These are phyloP conservation scores for Fagus sylvatica DNA, from an alignment of 306 rosid genomes.

Conservation along the genomic window DNA sequence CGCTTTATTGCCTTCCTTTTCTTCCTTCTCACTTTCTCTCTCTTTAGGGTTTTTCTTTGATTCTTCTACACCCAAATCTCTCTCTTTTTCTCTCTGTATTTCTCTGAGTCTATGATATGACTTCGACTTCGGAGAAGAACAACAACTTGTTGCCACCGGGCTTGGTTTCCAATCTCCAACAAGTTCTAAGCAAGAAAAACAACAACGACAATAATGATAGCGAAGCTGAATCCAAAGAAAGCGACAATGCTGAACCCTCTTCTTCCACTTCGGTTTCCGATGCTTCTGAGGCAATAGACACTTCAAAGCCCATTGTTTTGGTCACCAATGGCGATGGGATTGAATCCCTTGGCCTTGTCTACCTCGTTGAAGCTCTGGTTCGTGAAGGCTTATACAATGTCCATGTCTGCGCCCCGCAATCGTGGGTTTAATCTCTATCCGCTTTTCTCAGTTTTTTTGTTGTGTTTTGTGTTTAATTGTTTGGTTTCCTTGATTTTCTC, in stretches of 20 bases:
- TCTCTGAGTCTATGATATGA: slow-evolving; percentile 20
- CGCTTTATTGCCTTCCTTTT: slow-evolving; percentile 20
- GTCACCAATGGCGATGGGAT: slow-evolving; percentile 77
- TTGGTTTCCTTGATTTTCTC: background rate
- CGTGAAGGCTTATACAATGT: slow-evolving; percentile 72
- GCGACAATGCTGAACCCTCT: slow-evolving; percentile 36
- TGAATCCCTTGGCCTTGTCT: slow-evolving; percentile 76
- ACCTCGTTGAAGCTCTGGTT: slow-evolving; percentile 80
- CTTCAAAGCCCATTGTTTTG: slow-evolving; percentile 66
- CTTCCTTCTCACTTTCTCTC: background rate
- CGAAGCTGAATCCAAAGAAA: slow-evolving; percentile 10
- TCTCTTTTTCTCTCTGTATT: background rate
- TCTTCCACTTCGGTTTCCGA: slow-evolving; percentile 43
- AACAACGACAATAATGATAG: background rate
- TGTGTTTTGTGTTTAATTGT: background rate
- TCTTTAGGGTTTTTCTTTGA: slow-evolving; percentile 73
- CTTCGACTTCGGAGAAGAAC: slow-evolving; percentile 52
- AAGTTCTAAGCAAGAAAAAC: slow-evolving; percentile 52
- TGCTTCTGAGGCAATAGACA: slow-evolving; percentile 22
- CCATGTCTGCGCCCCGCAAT: slow-evolving; percentile 96
- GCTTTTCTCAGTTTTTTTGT: background rate
- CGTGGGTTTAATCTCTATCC: slow-evolving; percentile 58
- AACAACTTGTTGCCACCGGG: slow-evolving; percentile 81
- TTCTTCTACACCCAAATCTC: slow-evolving; percentile 22
- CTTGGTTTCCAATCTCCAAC: slow-evolving; percentile 87